A percentile compares a stretch with the other conserved stretches of the same genome.
Conservation (phyloP, 768 basidiomycete genomes). For the Chlorophyllum brunneum region DNA sequence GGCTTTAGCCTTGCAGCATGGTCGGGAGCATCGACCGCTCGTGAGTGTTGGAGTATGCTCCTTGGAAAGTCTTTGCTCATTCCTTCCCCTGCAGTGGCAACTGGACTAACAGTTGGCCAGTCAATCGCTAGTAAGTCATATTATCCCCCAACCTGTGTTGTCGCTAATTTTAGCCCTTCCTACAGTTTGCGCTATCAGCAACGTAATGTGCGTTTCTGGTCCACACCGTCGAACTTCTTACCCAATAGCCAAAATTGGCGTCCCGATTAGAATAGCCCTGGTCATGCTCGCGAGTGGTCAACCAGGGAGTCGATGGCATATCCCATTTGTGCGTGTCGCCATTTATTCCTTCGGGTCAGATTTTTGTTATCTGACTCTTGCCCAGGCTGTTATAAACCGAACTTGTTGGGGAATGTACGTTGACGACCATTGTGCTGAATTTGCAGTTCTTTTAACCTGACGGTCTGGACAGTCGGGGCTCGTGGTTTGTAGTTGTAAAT, state of each 20-base stretch:
- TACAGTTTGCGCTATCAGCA: slow-evolving; percentile 3
- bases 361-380: no score
- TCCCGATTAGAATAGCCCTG: not conserved
- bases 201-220: not conserved
- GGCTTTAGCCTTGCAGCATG: slow-evolving; percentile 1
- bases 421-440: no score
- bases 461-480: not conserved
- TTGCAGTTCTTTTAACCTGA: not conserved
- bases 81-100: not conserved
- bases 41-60: not conserved
- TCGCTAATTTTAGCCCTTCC: no score
- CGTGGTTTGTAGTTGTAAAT: slow-evolving; percentile 8
- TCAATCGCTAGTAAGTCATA: not conserved
- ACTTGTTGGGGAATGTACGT: slow-evolving; percentile 9
- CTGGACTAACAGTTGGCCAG: slow-evolving; percentile 6
- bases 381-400: slow-evolving; percentile 5
- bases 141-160: no score
- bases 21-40: slow-evolving; percentile 4
- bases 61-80: not conserved
- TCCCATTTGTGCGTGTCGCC: slow-evolving; percentile 5
- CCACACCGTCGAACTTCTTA: not conserved
- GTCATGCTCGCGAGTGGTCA: slow-evolving; percentile 1
- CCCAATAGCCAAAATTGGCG: not conserved
- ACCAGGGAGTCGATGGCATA: slow-evolving; percentile 3
- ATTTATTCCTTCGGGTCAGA: no score